A percentile compares a stretch with the other conserved stretches of the same genome.
These are phyloP conservation scores for Hanseniaspora vineae DNA, from an alignment of 805 yeast species.

Conservation along the genomic window DNA sequence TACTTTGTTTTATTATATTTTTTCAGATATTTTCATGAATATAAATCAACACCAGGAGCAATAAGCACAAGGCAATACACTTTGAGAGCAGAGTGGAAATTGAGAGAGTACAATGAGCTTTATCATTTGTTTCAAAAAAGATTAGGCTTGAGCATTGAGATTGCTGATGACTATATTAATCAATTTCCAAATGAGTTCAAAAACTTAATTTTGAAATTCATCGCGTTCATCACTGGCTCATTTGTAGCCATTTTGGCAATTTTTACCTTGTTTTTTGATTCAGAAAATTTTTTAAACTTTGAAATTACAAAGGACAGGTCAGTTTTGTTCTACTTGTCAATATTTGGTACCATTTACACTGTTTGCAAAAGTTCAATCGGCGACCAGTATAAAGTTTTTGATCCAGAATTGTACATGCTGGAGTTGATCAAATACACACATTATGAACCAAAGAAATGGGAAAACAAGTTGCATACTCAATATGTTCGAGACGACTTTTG, in stretches of 20 bases:
- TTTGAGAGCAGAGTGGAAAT: slow-evolving; percentile 89
- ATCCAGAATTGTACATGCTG: slow-evolving; percentile 77
- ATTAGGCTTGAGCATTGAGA: slow-evolving; percentile 58
- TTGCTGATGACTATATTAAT: slow-evolving; percentile 73
- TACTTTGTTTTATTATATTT: slow-evolving; percentile 78
- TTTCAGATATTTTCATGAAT: slow-evolving; percentile 85
- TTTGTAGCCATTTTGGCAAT: slow-evolving; percentile 78
- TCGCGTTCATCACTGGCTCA: slow-evolving; percentile 74
- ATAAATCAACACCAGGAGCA: slow-evolving; percentile 74
- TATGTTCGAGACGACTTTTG: slow-evolving; percentile 77
- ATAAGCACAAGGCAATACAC: slow-evolving; percentile 80
- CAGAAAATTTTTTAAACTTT: slow-evolving; percentile 81
- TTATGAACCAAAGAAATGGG: slow-evolving; percentile 80
- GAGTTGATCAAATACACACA: slow-evolving; percentile 82
- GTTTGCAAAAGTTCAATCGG: slow-evolving; percentile 60
- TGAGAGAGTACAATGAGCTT: slow-evolving; percentile 87
- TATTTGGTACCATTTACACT: slow-evolving; percentile 84
- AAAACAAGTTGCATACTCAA: slow-evolving; percentile 70
- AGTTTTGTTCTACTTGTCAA: slow-evolving; percentile 74
- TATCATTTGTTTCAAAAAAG: slow-evolving; percentile 79
- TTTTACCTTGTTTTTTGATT: slow-evolving; percentile 57
- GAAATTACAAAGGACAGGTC: slow-evolving; percentile 75
- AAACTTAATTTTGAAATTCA: slow-evolving; percentile 41
- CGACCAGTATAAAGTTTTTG: slow-evolving; percentile 60
- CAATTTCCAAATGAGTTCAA: slow-evolving; percentile 81